Evolutionary conservation across 2,329 filamentous ascomycete species (phyloP).

Genomic region (Thermomyces lanuginosus): DNA sequence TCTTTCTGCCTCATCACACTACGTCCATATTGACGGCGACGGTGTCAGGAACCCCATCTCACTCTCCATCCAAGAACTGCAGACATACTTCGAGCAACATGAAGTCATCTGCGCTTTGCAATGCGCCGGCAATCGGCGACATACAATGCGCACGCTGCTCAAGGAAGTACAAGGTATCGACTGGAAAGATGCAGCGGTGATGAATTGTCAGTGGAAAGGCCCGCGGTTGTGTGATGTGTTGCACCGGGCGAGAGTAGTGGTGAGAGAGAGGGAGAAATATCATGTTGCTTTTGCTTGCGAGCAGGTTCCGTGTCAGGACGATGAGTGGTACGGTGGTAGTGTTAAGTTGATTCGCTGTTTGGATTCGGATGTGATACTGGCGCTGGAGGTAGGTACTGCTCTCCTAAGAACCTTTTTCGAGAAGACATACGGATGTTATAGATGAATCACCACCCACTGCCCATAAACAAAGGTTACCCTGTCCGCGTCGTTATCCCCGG

Average conservation of each 20-base stretch:
- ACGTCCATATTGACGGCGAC: constrained; percentile 33
- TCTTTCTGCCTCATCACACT: constrained; percentile 25
- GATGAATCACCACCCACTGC: constrained; percentile 35
- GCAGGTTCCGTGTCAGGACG: constrained; percentile 37
- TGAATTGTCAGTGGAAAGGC: constrained; percentile 43
- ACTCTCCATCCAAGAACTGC: constrained; percentile 33
- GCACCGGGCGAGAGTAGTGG: constrained; percentile 27
- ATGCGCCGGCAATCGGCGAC: constrained; percentile 44
- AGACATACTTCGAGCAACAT: constrained; percentile 35
- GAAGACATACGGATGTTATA: constrained; percentile 8
- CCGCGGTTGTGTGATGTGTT: constrained; percentile 39
- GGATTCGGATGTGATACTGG: constrained; percentile 33
- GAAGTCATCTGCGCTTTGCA: constrained; percentile 41
- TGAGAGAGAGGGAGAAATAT: constrained; percentile 9
- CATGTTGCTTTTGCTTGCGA: constrained; percentile 43
- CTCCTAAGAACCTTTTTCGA: neutral
- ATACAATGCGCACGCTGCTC: constrained; percentile 43
- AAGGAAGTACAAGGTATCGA: constrained; percentile 45
- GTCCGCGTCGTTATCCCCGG: constrained; percentile 38
- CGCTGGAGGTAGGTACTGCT: constrained; percentile 25
- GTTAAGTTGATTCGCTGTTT: constrained; percentile 35
- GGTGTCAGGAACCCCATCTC: constrained; percentile 28
- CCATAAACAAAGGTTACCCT: constrained; percentile 36
- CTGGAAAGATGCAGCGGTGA: constrained; percentile 44
- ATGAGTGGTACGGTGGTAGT: constrained; percentile 42